Evolutionary conservation across 257 asterid genomes (phyloP), one percentile per base, ranked within the genome.

Genomic region (Solanum habrochaites): DNA sequence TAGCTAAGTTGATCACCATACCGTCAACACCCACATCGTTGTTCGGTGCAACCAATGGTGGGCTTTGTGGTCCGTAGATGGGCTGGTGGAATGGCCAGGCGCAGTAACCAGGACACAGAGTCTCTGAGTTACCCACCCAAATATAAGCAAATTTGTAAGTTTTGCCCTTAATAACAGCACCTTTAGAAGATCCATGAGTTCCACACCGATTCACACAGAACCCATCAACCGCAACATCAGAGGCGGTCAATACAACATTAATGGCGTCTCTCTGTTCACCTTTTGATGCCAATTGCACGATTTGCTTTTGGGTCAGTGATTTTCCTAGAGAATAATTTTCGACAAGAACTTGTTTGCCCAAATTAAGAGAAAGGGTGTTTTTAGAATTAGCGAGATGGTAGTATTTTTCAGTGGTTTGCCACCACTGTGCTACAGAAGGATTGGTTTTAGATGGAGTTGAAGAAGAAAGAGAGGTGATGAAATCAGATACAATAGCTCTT

Each of bases 31-130:
- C 93, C 75, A 93, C 87, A 29, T 93, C 92, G 88, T 90, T 90
- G 86, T 93, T 93, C 4, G 96, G 96, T n/a, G 94, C 89, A 23
- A 67, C 88, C 85, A 93, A 66, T 1, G 96, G 92, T 25, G 89
- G 89, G 78, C 67, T 88, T 69, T 93, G 95, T 5, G 96, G 96
- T 18, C 95, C 96, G 82, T 92, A 93, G 23, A 84, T 87, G 45
- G 96, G 95, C 89, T 92, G 93, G 64, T 93, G 93, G 82, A 93
- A 92, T 4, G 97, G 97, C 97, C 97, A 93, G 1, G 95, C 94
- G 52, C 95, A 93, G 78, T 88, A 89, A 1, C 97, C 97, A 1
- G 95, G 91, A 82, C 97, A 94, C 73, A 88, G 92, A 6, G 88
- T 88, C 83, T 88, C 94, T 0, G 95, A 93, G 85, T 94, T 94